Evolutionary conservation across 108 stramenopile species (phyloP), one percentile per base, ranked within the genome.

Genomic region (Chaetoceros muelleri): DNA sequence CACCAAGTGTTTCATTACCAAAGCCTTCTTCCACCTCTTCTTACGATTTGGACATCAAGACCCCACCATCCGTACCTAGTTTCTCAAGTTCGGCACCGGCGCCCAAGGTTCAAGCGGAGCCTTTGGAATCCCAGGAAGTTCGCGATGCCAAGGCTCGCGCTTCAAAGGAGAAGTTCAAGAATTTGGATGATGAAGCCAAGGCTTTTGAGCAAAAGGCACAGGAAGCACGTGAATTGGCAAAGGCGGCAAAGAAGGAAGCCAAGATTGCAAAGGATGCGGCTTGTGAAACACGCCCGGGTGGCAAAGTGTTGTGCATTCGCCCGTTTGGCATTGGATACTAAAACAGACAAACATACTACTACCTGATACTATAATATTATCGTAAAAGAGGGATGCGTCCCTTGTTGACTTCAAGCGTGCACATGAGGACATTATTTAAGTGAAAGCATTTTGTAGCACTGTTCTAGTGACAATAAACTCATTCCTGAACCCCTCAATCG

Each of bases 241-340:
- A 85, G 13, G 75, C 72, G 26, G 80, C 80, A 47, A 84, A 85
- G 71, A 78, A 84, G 60, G 54, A 61, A 21, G 77, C 80, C 30
- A 76, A 72, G 55, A 64, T 56, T 24, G 81, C 81, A 20, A 92
- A 92, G 72, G 86, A 81, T 70, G 75, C 74, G 30, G 90, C 90
- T 2, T 92, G 90, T 58, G 65, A 56, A 21, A 85, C 84, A 22
- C 75, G 85, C 64, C 67, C 68, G 2, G 90, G 90, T 53, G 90
- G 90, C 45, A 92, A 92, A 63, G 30, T 84, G 19, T 48, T 90
- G 10, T 90, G 88, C 64, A 53, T 90, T 61, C 82, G 85, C 28
- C 75, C 78, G 26, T 68, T 82, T 44, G 71, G 68, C 28, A 53
- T 58, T 48, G 87, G 87, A 55, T 90, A 78, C 57, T 90, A 85